Percentiles rank a stretch among this genome's conserved stretches.
These are phyloP conservation scores for Willaertia magna DNA, from an alignment of 208 protist species.

Conservation along the genomic window DNA sequence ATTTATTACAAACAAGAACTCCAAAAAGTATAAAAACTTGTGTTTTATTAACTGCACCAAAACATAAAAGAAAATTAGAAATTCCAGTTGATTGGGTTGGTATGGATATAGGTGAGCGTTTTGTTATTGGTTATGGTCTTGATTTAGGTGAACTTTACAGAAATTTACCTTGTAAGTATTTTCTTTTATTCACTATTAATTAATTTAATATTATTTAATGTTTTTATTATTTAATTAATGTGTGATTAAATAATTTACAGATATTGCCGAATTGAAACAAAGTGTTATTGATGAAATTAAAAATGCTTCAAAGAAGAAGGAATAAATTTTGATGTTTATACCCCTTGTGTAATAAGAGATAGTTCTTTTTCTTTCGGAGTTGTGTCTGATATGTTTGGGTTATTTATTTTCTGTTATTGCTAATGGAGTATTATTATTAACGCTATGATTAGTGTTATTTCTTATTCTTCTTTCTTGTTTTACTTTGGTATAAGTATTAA, in stretches of 20 bases:
- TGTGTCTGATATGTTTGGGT: no score
- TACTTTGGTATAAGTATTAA: background rate
- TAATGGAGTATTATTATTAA: no score
- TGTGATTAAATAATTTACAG: no score
- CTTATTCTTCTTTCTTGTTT: background rate
- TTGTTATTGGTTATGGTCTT: constrained; percentile 75
- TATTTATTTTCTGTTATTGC: no score
- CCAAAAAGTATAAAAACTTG: constrained; percentile 59
- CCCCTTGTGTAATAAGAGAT: background rate
- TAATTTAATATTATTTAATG: no score
- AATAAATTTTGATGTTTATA: background rate
- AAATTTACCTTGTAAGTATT: constrained; percentile 56
- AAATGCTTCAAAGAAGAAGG: background rate
- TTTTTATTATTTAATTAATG: no score
- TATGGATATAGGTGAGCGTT: constrained; percentile 49
- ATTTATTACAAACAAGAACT: constrained; percentile 39
- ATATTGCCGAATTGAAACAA: constrained; percentile 4
- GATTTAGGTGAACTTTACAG: constrained; percentile 71
- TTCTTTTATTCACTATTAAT: constrained; percentile 19
- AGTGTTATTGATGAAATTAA: background rate
- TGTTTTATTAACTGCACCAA: constrained; percentile 64
- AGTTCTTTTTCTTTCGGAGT: background rate
- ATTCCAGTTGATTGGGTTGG: constrained; percentile 48
- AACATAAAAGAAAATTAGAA: constrained; percentile 40
- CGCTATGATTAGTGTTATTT: no score